Evolutionary conservation across 495 filamentous ascomycete species (phyloP), one percentile per base, ranked within the genome.

Genomic region (Penicillium cinerascens): DNA sequence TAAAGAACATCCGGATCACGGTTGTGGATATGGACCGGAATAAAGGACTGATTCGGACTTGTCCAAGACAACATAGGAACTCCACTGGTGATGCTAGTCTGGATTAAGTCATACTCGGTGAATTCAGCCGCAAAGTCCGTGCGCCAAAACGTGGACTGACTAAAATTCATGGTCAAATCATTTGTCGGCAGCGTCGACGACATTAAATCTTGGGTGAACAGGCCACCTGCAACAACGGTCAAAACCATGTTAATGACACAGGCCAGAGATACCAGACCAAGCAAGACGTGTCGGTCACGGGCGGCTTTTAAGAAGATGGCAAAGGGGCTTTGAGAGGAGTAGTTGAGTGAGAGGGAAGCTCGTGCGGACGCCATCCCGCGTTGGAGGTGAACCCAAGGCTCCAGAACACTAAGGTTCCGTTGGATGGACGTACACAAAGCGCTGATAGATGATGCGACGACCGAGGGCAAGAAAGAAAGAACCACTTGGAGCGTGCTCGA

Each of bases 311-410:
- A 52, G 11, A 74, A 56, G 4, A 71, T 61, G 3, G 59, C 57
- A 48, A 67, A 63, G 0, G 71, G 71, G 35, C 60, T 74, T 23
- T 74, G 71, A 0, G 68, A 68, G 0, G 69, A 58, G 46, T 74
- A 74, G 35, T 74, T 74, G 46, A 72, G 55, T 5, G 66, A 70
- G 23, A 74, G 39, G 1, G 71, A 74, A 1, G 54, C 46, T 7
- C 52, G 51, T 8, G 65, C 65, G 1, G 55, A 47, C 0, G 66
- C 71, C 55, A 66, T 65, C 10, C 71, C 71, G 6, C 71, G 60
- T 43, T 74, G 71, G n/a, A 74, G 62, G 41, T 74, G 71, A 11
- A 74, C 71, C 71, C 71, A 74, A 7, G 71, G 71, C 52, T 74
- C 71, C 11, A 74, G 59, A n/a, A 74, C 63, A 21, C 65, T 70